Percentiles rank a stretch among this genome's conserved stretches.
phyloP scores from a whole-genome alignment of 2,329 filamentous ascomycete genomes.

The Rutstroemia sp. region DNA sequence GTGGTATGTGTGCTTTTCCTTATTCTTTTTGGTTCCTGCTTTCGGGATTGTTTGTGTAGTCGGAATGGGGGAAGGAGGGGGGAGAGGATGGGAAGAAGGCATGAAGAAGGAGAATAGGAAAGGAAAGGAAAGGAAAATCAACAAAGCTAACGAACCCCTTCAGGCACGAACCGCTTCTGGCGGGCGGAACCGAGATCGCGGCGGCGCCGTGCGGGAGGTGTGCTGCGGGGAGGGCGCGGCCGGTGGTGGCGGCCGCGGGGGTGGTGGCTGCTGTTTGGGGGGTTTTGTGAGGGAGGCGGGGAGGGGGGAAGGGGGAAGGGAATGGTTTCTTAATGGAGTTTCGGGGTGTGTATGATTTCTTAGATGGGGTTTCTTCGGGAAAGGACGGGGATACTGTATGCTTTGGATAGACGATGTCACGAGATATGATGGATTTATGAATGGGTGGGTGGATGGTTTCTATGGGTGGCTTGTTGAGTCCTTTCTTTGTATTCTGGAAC shows the following conservation, averaged over 20 bases:
- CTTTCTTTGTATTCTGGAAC: no score
- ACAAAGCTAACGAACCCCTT: not conserved
- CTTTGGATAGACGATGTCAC: no score
- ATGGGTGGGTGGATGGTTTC: no score
- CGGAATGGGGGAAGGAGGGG: not conserved
- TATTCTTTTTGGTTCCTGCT: not conserved
- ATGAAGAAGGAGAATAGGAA: not conserved
- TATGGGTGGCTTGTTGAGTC: no score
- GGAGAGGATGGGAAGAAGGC: not conserved
- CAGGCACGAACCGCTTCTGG: slow-evolving; percentile 24
- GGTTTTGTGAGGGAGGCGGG: slow-evolving; percentile 3
- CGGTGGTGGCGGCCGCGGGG: slow-evolving; percentile 6
- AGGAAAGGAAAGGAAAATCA: not conserved
- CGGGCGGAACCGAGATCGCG: slow-evolving; percentile 25
- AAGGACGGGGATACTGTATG: no score
- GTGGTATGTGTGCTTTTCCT: slow-evolving; percentile 10
- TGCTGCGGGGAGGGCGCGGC: not conserved
- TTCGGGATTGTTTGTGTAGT: not conserved
- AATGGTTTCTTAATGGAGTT: no score
- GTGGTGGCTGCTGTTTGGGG: slow-evolving; percentile 9
- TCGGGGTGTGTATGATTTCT: no score
- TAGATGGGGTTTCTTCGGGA: no score
- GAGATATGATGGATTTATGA: no score
- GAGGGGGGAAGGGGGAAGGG: no score
- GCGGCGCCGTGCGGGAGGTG: slow-evolving; percentile 10